Evolutionary conservation across 2,329 filamentous ascomycete genomes (phyloP).

Genomic region (Sclerotinia spermophila): DNA sequence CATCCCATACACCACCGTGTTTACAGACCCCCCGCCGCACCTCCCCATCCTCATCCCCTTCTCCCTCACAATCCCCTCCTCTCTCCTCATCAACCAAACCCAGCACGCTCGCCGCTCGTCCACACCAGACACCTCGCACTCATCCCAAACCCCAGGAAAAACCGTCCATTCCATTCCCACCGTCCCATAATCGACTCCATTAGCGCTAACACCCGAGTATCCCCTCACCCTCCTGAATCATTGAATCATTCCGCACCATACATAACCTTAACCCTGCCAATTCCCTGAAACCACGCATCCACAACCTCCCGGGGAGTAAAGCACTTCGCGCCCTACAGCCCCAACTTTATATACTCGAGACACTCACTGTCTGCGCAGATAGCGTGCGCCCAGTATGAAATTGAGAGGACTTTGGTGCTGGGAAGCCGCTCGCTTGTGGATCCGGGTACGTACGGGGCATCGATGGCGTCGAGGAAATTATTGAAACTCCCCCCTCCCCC

Average conservation of each 20-base stretch:
- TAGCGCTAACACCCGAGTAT: neutral
- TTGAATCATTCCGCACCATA: neutral
- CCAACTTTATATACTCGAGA: neutral
- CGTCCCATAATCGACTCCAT: neutral
- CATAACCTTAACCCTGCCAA: no score
- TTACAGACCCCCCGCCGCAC: neutral
- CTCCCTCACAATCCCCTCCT: no score
- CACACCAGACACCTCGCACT: neutral
- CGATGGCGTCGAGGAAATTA: neutral
- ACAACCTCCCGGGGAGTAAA: neutral
- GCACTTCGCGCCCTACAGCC: neutral
- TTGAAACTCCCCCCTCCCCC: neutral
- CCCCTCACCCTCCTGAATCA: neutral
- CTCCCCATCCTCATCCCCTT: neutral
- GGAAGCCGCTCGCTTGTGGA: neutral
- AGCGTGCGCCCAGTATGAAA: neutral
- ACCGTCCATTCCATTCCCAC: neutral
- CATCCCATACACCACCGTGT: neutral
- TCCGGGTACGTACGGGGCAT: neutral
- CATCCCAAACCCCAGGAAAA: neutral
- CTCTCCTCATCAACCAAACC: neutral
- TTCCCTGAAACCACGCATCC: no score
- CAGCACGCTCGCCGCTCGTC: neutral
- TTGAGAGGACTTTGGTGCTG: neutral
- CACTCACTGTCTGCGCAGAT: no score